Percentiles rank a stretch among this genome's conserved stretches.
phyloP scores from a whole-genome alignment of 768 basidiomycete genomes.

The Pleurotus ostreatus region DNA sequence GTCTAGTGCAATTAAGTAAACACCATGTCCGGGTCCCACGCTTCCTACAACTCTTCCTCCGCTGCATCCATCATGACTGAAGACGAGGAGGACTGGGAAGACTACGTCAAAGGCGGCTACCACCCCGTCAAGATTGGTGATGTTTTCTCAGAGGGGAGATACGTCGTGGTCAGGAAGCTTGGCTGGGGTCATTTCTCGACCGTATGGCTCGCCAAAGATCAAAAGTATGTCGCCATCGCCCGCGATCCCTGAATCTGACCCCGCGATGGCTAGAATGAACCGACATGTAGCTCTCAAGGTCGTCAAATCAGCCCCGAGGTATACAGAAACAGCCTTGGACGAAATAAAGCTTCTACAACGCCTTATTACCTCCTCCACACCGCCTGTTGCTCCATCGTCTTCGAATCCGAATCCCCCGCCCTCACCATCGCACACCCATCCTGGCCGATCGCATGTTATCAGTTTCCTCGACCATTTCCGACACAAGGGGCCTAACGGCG shows the following conservation, averaged over 20 bases:
- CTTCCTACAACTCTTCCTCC: slow-evolving; percentile 61
- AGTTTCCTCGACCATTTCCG: slow-evolving; percentile 97
- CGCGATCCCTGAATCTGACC: background rate
- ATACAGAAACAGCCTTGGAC: slow-evolving; percentile 97
- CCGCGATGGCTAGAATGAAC: slow-evolving; percentile 58
- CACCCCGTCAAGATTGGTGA: slow-evolving; percentile 96
- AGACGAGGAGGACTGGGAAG: slow-evolving; percentile 93
- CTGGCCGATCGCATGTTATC: slow-evolving; percentile 92
- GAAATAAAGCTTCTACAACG: slow-evolving; percentile 98
- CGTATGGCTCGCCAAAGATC: slow-evolving; percentile 85
- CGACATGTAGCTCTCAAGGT: slow-evolving; percentile 99
- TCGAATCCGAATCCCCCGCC: slow-evolving; percentile 47
- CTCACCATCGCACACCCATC: slow-evolving; percentile 67
- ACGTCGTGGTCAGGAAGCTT: slow-evolving; percentile 89
- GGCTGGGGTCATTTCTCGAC: slow-evolving; percentile 96
- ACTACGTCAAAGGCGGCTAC: slow-evolving; percentile 77
- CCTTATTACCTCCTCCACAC: slow-evolving; percentile 79
- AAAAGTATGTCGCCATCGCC: slow-evolving; percentile 49
- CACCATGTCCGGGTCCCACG: slow-evolving; percentile 54
- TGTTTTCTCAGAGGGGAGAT: slow-evolving; percentile 80
- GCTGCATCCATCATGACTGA: slow-evolving; percentile 81
- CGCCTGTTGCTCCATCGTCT: slow-evolving; percentile 43
- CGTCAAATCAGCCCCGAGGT: slow-evolving; percentile 94
- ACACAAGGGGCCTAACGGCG: slow-evolving; percentile 95
- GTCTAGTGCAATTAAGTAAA: slow-evolving; percentile 11